Base-by-base conservation (phyloP, 2,329 filamentous ascomycete genomes). In the Curvularia sp. region DNA sequence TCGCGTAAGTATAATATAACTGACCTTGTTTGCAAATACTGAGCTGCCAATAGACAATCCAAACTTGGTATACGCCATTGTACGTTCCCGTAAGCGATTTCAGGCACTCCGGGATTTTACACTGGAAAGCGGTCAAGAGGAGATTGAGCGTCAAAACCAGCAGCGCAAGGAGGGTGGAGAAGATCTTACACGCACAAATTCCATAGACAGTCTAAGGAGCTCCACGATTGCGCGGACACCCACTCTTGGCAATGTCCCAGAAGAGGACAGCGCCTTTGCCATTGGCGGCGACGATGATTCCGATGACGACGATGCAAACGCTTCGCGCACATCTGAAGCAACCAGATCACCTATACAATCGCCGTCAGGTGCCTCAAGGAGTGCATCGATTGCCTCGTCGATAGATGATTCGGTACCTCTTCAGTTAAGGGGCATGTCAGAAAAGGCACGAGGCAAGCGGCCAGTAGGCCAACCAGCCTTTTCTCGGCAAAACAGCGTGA, bases 381-480 rank as follows among this genome's bases (percentile, higher is more conserved):
- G 89, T 22, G 88, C 53, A 4, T 94, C 91, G 0, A 82, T 90
- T 20, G 86, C 87, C 28, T 86, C 85, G 0, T 86, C 86, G 0
- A 79, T 85, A 0, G 92, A 96, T 58, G 93, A 96, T 60, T 89
- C 90, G 4, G 86, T 96, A 9, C 93, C 92, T 13, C 84, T 88
- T 20, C 93, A 97, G 74, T 76, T 96, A 30, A 86, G 92, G 57
- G 93, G 93, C 54, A 97, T 98, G 91, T 97, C 94, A 20, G 95
- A 98, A 77, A 99, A 98, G 76, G 95, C 95, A 15, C 85, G 95
- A 49, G 95, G 95, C 7, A 99, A 99, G 78, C 92, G 96, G 88
- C 95, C 94, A 28, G 92, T 91, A 12, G 90, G 91, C 1, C 84
- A 89, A 49, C 85, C 86, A n/a, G 86, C 86, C 1, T 97, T 97